Evolutionary conservation across 805 yeast genomes (phyloP).

Genomic region (Pichia heedii): DNA sequence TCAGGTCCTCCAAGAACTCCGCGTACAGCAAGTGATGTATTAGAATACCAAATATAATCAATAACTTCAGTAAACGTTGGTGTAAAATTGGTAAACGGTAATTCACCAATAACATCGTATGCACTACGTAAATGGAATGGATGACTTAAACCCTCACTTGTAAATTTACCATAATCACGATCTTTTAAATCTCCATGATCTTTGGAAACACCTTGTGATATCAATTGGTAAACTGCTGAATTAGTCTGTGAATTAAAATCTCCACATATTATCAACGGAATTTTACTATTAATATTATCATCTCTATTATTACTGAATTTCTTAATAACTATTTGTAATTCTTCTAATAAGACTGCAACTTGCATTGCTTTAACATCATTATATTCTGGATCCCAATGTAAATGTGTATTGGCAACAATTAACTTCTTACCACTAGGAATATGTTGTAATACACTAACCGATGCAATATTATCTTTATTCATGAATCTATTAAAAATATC

Average conservation of each 20-base stretch:
- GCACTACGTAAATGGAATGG: slow-evolving; percentile 76
- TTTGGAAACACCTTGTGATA: slow-evolving; percentile 72
- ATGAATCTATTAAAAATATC: slow-evolving; percentile 93
- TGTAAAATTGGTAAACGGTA: slow-evolving; percentile 90
- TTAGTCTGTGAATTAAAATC: slow-evolving; percentile 85
- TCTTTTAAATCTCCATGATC: slow-evolving; percentile 77
- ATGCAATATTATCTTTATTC: slow-evolving; percentile 90
- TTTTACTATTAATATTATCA: slow-evolving; percentile 29
- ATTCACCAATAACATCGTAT: slow-evolving; percentile 74
- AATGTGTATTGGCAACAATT: slow-evolving; percentile 80
- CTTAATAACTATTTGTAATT: slow-evolving; percentile 59
- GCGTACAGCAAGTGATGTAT: slow-evolving; percentile 67
- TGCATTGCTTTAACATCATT: slow-evolving; percentile 96
- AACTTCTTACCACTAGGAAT: slow-evolving; percentile 60
- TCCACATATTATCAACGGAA: slow-evolving; percentile 85
- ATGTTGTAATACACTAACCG: slow-evolving; percentile 68
- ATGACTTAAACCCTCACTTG: slow-evolving; percentile 82
- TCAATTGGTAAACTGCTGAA: slow-evolving; percentile 87
- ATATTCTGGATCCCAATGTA: slow-evolving; percentile 97
- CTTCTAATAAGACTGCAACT: slow-evolving; percentile 85
- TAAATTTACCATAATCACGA: slow-evolving; percentile 83
- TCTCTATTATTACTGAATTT: slow-evolving; percentile 27
- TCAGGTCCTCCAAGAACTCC: slow-evolving; percentile 85
- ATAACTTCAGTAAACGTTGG: slow-evolving; percentile 90
- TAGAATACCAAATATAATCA: slow-evolving; percentile 94